Evolutionary conservation across 2,329 filamentous ascomycete genomes (phyloP).

Genomic region (Volutella citrinella): DNA sequence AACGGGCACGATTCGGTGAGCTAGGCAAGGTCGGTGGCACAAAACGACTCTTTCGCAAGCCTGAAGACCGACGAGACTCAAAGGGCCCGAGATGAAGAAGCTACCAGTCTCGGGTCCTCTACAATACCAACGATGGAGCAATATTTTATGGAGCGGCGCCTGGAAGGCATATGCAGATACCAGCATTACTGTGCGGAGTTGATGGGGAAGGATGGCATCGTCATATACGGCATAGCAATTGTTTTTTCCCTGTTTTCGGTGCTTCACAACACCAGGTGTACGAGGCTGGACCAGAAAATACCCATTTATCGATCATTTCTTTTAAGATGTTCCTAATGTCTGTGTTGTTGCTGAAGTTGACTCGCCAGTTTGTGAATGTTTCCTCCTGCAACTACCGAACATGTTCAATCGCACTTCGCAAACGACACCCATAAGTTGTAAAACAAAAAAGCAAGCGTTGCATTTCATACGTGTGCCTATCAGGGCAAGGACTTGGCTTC

Average conservation of each 20-base stretch:
- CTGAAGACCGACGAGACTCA: slow-evolving; percentile 24
- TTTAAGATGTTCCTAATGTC: too few relatives aligned
- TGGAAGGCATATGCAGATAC: slow-evolving; percentile 16
- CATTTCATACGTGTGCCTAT: slow-evolving; percentile 16
- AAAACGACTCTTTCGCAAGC: slow-evolving; percentile 65
- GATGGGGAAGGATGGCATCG: slow-evolving; percentile 15
- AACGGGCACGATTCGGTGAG: slow-evolving; percentile 57
- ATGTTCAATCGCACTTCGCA: too few relatives aligned
- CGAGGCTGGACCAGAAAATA: too few relatives aligned
- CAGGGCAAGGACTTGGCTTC: slow-evolving; percentile 13
- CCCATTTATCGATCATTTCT: too few relatives aligned
- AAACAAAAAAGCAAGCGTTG: slow-evolving; percentile 17
- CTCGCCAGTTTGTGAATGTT: too few relatives aligned
- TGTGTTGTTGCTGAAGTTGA: too few relatives aligned
- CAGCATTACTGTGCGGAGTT: slow-evolving; percentile 25
- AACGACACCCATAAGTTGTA: too few relatives aligned
- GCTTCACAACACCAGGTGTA: slow-evolving; percentile 8
- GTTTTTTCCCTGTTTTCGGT: slow-evolving; percentile 17
- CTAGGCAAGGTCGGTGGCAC: slow-evolving; percentile 70
- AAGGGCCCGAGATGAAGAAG: slow-evolving; percentile 19
- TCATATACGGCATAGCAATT: slow-evolving; percentile 19
- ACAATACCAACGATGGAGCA: slow-evolving; percentile 4
- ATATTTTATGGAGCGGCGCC: slow-evolving; percentile 11
- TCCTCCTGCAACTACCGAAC: too few relatives aligned
- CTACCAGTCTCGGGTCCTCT: slow-evolving; percentile 8